These are phyloP conservation scores for Lentinula boryana DNA, from an alignment of 768 basidiomycete species.

Conservation along the genomic window DNA sequence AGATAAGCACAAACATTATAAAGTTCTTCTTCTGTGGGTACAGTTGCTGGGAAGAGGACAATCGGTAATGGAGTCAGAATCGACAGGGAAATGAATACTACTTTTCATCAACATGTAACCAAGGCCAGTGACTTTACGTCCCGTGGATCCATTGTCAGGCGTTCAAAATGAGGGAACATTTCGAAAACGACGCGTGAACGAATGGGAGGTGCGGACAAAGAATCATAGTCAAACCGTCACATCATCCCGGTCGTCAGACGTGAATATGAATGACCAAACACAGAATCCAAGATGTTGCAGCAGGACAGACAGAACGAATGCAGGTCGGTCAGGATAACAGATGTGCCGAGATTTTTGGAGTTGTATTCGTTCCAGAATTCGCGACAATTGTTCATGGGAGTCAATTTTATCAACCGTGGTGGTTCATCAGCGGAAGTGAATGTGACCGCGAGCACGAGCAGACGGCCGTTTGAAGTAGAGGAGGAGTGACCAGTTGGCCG, in stretches of 20 bases:
- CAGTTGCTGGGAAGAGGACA: constrained; percentile 31
- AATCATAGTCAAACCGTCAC: background rate
- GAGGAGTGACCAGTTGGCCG: too few relatives aligned
- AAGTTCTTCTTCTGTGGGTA: constrained; percentile 46
- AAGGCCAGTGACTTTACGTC: constrained; percentile 41
- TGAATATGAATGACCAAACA: background rate
- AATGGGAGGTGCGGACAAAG: background rate
- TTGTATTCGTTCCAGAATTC: too few relatives aligned
- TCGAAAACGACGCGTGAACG: background rate
- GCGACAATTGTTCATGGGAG: too few relatives aligned
- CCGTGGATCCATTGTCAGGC: background rate
- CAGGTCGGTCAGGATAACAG: background rate
- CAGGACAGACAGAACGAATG: background rate
- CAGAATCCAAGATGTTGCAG: background rate
- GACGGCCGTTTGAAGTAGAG: too few relatives aligned
- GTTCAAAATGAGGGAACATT: background rate
- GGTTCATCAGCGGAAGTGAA: too few relatives aligned
- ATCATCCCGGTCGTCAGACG: background rate
- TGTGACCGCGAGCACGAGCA: too few relatives aligned
- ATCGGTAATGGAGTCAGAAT: background rate
- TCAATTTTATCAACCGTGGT: too few relatives aligned
- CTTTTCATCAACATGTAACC: constrained; percentile 61
- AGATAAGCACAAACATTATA: constrained; percentile 38
- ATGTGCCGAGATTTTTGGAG: too few relatives aligned
- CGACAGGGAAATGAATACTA: constrained; percentile 12